Evolutionary conservation across 2,329 filamentous ascomycete species (phyloP).

Genomic region (Alternaria sp.): DNA sequence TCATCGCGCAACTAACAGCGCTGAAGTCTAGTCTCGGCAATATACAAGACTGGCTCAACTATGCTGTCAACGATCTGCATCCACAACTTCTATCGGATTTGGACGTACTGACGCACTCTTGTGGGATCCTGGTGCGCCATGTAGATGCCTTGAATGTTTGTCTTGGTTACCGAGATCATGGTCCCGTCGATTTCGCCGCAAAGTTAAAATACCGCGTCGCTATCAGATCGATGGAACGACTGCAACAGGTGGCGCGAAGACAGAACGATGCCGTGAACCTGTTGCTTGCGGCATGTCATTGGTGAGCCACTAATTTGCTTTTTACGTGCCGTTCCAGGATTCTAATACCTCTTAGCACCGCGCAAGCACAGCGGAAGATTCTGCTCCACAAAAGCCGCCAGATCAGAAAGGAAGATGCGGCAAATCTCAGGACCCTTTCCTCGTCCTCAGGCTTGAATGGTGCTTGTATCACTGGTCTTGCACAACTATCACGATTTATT

Average conservation of each 20-base stretch:
- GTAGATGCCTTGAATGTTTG: conserved; percentile 36
- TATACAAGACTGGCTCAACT: conserved; percentile 48
- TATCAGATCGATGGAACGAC: conserved; percentile 42
- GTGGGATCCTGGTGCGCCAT: conserved; percentile 40
- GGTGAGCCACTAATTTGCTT: conserved; percentile 23
- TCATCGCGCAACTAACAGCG: conserved; percentile 47
- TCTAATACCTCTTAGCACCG: conserved; percentile 40
- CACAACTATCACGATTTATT: conserved; percentile 43
- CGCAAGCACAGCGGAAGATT: conserved; percentile 50
- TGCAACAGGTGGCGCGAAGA: conserved; percentile 42
- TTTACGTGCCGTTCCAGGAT: background rate
- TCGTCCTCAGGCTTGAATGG: conserved; percentile 42
- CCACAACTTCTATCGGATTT: conserved; percentile 47
- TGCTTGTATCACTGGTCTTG: conserved; percentile 37
- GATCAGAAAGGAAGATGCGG: conserved; percentile 44
- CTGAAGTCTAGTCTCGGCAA: conserved; percentile 45
- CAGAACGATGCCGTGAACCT: conserved; percentile 47
- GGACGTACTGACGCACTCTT: conserved; percentile 44
- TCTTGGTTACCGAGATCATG: conserved; percentile 42
- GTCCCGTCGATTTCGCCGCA: conserved; percentile 43
- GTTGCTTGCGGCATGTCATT: conserved; percentile 43
- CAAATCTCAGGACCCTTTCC: conserved; percentile 39
- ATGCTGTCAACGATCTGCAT: conserved; percentile 45
- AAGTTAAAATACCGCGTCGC: conserved; percentile 44
- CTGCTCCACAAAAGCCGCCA: conserved; percentile 48